Base-by-base conservation (phyloP, 352 stramenopile species). In the Pythium periplocum region DNA sequence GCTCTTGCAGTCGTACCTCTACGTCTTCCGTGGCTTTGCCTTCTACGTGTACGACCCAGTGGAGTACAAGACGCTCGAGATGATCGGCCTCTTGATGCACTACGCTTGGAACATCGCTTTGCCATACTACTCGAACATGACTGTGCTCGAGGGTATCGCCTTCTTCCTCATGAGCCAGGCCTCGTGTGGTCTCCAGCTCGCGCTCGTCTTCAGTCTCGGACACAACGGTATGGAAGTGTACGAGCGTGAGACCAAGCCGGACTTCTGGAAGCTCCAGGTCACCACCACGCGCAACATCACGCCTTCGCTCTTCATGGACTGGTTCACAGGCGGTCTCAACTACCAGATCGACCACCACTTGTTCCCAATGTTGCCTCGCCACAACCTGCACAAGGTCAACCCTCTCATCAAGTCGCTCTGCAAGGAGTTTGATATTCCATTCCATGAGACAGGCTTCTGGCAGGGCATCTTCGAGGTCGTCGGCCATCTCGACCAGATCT, bases 341-440 rank as follows among this genome's bases (percentile, higher is more conserved):
- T 99, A 98, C 69, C 96, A 99, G 81, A 96, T 99, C 42, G 96
- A 99, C 69, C 96, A 99, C 75, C 96, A 99, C 73, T 83, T 99
- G 47, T 99, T 99, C 78, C 96, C 96, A 17, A 88, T 92, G 66
- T 89, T 99, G 69, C 96, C 96, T n/a, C 83, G 96, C 61, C 94
- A 99, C 77, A 98, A 98, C 68, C 70, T 98, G 46, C 58, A 66
- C 6, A 95, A 96, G 70, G 81, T 97, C 31, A 97, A 98, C 72
- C 82, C 88, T 54, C 69, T 98, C 45, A 92, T 98, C 41, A 92
- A 97, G 62, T 95, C 87, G 33, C 97, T 99, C 53, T 99, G 96
- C 82, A 98, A 97, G 78, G 80, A 99, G 61, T 98, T 96, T 74
- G 86, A 86, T 54, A 90, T 99, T 11, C 86, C 78, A 41, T 99